A percentile compares a stretch with the other conserved stretches of the same genome.
phyloP scores from a whole-genome alignment of 352 stramenopile species.

The Phytophthora brassicae region DNA sequence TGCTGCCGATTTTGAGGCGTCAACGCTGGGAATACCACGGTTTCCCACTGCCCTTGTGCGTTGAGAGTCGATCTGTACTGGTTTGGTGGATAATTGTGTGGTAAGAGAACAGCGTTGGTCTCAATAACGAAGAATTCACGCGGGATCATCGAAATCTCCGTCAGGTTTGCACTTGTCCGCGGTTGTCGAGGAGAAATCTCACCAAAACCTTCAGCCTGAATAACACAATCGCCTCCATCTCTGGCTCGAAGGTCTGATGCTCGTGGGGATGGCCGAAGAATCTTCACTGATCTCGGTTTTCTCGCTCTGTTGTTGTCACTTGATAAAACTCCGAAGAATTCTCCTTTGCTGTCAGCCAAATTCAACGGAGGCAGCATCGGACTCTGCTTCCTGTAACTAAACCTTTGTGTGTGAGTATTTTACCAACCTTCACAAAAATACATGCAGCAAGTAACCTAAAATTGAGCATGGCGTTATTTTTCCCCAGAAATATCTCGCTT shows the following conservation, averaged over 20 bases:
- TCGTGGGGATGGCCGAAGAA: slow-evolving; percentile 22
- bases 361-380: slow-evolving; percentile 53
- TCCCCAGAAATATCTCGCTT: too few species aligned
- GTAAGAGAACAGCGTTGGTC: slow-evolving; percentile 58
- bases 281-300: slow-evolving; percentile 23
- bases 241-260: slow-evolving; percentile 2
- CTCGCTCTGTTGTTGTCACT: slow-evolving; percentile 13
- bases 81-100: slow-evolving; percentile 47
- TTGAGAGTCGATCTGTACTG: slow-evolving; percentile 68
- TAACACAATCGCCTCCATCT: background rate
- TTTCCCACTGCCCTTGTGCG: slow-evolving; percentile 54
- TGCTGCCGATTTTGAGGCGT: slow-evolving; percentile 66
- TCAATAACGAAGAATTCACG: slow-evolving; percentile 82
- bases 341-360: slow-evolving; percentile 34
- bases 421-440: slow-evolving; percentile 15
- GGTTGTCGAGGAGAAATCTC: background rate
- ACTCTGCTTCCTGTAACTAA: too few species aligned
- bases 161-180: slow-evolving; percentile 10
- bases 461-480: slow-evolving; percentile 14
- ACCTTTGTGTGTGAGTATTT: too few species aligned
- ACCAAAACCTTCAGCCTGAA: background rate
- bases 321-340: slow-evolving; percentile 32
- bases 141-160: slow-evolving; percentile 53
- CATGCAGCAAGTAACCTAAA: slow-evolving; percentile 16
- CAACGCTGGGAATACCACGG: slow-evolving; percentile 71